Evolutionary conservation across 2,329 filamentous ascomycete species (phyloP).

Genomic region (Alternaria tenuissima): DNA sequence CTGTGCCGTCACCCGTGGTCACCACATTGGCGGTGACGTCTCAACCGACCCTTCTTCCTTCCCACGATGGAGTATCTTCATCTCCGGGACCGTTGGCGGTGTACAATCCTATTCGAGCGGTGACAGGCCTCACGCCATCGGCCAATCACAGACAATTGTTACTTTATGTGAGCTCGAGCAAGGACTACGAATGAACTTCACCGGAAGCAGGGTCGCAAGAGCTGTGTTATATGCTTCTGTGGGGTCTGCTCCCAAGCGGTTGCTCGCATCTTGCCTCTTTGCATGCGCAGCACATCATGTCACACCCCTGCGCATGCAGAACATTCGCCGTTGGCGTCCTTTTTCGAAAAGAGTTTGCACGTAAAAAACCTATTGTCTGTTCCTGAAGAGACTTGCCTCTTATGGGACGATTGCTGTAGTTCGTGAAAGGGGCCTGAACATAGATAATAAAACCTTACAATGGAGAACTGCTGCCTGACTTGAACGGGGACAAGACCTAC

Average conservation of each 20-base stretch:
- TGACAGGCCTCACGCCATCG: constrained; percentile 18
- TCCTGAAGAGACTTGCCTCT: constrained; percentile 15
- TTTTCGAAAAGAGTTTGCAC: constrained; percentile 28
- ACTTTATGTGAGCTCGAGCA: constrained; percentile 10
- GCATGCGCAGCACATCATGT: constrained; percentile 24
- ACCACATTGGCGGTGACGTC: constrained; percentile 21
- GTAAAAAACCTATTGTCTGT: constrained; percentile 15
- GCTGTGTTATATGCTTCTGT: constrained; percentile 35
- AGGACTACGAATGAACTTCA: constrained; percentile 29
- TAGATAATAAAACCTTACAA: background rate
- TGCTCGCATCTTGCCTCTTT: constrained; percentile 26
- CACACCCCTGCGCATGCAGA: constrained; percentile 9
- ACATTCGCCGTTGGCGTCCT: constrained; percentile 11
- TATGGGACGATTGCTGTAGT: background rate
- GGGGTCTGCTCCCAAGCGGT: constrained; percentile 23
- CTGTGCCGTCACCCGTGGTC: constrained; percentile 10
- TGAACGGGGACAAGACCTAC: background rate
- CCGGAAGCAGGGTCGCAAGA: constrained; percentile 32
- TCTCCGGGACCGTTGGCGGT: constrained; percentile 20
- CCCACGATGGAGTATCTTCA: constrained; percentile 2
- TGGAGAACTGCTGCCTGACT: background rate
- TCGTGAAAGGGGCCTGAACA: background rate
- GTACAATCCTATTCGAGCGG: constrained; percentile 23
- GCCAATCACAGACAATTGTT: constrained; percentile 22
- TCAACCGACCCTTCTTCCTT: constrained; percentile 4